A percentile compares a stretch with the other conserved stretches of the same genome.
phyloP scores from a whole-genome alignment of 352 stramenopile genomes.

The Globisporangium paddicum region DNA sequence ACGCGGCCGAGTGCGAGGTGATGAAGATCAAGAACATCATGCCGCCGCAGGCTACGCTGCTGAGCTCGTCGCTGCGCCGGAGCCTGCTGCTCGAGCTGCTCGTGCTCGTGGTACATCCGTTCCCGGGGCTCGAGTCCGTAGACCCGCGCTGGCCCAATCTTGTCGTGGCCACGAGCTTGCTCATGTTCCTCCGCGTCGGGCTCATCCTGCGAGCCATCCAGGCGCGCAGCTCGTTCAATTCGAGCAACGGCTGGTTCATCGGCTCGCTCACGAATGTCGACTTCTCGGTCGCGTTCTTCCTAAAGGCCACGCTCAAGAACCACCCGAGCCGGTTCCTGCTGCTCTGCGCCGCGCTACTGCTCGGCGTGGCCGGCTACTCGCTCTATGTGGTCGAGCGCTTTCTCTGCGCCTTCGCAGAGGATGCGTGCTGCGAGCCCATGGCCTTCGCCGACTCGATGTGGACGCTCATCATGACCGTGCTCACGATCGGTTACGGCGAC shows the following conservation, averaged over 20 bases:
- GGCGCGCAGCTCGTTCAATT: constrained; percentile 71
- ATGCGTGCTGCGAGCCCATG: constrained; percentile 57
- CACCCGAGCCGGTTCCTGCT: constrained; percentile 46
- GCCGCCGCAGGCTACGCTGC: constrained; percentile 54
- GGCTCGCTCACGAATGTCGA: constrained; percentile 72
- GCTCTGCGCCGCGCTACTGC: constrained; percentile 31
- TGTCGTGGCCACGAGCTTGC: constrained; percentile 42
- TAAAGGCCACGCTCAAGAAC: constrained; percentile 77
- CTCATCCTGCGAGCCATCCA: constrained; percentile 55
- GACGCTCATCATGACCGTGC: constrained; percentile 64
- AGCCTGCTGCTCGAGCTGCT: constrained; percentile 44
- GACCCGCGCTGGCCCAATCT: constrained; percentile 61
- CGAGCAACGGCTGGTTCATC: constrained; percentile 82
- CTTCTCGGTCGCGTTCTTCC: constrained; percentile 63
- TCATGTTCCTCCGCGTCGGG: constrained; percentile 56
- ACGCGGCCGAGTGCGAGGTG: constrained; percentile 59
- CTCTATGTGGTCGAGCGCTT: constrained; percentile 71
- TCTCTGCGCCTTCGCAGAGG: constrained; percentile 49
- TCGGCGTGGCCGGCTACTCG: constrained; percentile 46
- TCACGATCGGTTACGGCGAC: constrained; percentile 74
- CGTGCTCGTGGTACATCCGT: constrained; percentile 57
- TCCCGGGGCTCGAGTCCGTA: constrained; percentile 58
- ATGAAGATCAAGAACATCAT: constrained; percentile 84
- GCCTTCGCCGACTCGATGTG: constrained; percentile 47
- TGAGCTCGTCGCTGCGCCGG: constrained; percentile 49